A percentile compares a stretch with the other conserved stretches of the same genome.
Evolutionary conservation across 257 asterid genomes (phyloP).

Genomic region (Cynanchum wilfordii): DNA sequence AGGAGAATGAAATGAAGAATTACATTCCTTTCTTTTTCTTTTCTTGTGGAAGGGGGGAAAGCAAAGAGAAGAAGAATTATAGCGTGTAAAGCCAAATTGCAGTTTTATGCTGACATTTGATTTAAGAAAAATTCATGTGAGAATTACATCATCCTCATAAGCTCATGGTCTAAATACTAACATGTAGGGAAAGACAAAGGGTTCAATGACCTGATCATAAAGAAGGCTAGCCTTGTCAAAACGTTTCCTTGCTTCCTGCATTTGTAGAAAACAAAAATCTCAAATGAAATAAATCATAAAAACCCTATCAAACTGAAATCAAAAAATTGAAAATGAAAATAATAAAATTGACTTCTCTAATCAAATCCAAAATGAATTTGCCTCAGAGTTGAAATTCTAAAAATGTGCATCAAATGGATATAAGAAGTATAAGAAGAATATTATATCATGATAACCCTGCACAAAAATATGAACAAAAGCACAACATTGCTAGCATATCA

Average conservation of each 20-base stretch:
- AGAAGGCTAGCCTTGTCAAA: slow-evolving; percentile 97
- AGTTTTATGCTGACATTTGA: slow-evolving; percentile 4
- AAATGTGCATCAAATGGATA: neutral
- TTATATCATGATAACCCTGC: neutral
- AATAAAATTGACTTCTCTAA: neutral
- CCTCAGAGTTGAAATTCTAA: neutral
- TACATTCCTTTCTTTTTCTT: neutral
- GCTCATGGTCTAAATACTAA: neutral
- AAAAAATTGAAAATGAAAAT: neutral
- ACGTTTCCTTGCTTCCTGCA: slow-evolving; percentile 96
- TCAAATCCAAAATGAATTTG: neutral
- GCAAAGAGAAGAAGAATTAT: too few species aligned
- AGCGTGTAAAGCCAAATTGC: neutral
- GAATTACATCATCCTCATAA: neutral
- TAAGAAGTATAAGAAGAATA: neutral
- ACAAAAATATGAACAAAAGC: neutral
- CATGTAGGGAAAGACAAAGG: neutral
- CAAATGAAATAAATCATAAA: neutral
- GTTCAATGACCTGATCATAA: slow-evolving; percentile 81
- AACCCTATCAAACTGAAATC: neutral
- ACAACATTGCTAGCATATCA: neutral
- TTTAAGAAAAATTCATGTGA: neutral
- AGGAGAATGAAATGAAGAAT: neutral
- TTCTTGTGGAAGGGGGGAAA: too few species aligned
- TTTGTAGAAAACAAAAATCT: slow-evolving; percentile 19